phyloP scores from a whole-genome alignment of 257 asterid species.

The Asclepias syriaca region DNA sequence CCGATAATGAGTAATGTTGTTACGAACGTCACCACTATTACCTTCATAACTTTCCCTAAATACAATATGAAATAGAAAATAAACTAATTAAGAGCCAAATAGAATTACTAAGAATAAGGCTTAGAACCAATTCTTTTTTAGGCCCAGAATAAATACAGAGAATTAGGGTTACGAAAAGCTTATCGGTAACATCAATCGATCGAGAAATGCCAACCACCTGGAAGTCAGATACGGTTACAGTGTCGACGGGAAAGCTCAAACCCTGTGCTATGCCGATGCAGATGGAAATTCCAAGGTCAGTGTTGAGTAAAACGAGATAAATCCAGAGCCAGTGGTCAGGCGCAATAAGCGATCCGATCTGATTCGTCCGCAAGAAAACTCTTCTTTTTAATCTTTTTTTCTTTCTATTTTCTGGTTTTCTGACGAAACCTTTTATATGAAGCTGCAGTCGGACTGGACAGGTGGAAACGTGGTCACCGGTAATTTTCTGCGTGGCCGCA shows the following conservation, averaged over 20 bases:
- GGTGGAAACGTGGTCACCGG: neutral
- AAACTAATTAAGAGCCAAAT: neutral
- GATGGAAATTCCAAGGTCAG: neutral
- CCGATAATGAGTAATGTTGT: constrained; percentile 9
- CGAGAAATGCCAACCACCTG: neutral
- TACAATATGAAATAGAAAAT: neutral
- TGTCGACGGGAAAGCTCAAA: neutral
- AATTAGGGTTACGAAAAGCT: neutral
- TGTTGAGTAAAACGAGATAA: too few species aligned
- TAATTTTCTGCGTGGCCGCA: neutral
- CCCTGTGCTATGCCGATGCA: neutral
- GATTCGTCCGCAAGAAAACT: neutral
- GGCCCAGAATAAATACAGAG: neutral
- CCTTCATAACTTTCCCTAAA: constrained; percentile 8
- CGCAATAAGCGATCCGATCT: neutral
- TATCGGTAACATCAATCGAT: neutral
- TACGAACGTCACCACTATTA: constrained; percentile 4
- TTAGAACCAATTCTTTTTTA: neutral
- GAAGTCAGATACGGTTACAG: neutral
- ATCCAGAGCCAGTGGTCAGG: neutral
- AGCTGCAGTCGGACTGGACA: neutral
- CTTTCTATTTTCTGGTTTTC: neutral
- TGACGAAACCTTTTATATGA: neutral
- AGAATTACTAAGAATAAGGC: neutral
- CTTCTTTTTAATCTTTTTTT: too few species aligned